Evolutionary conservation across 2,329 filamentous ascomycete species (phyloP).

Genomic region (Clarireedia hainanense): DNA sequence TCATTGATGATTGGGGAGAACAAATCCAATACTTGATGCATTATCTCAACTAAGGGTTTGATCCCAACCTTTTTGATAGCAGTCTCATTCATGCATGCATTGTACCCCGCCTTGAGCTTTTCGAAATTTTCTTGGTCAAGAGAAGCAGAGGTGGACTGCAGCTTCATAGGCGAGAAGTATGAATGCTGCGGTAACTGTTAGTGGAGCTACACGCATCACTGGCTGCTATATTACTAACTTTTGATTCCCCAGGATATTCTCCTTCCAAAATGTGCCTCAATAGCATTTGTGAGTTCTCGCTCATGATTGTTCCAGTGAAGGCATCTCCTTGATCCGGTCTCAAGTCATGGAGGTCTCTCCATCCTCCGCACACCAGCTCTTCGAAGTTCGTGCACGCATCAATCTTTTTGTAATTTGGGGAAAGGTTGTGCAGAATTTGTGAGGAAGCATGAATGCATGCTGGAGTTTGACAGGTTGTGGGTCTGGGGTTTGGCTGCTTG

Average conservation of each 20-base stretch:
- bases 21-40: conserved; percentile 42
- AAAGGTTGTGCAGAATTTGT: conserved; percentile 53
- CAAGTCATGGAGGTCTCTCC: conserved; percentile 55
- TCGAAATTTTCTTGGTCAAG: conserved; percentile 55
- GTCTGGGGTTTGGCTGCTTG: conserved; percentile 10
- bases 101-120: conserved; percentile 56
- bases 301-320: conserved; percentile 54
- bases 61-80: conserved; percentile 46
- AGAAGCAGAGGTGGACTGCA: conserved; percentile 32
- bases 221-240: conserved; percentile 23
- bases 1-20: conserved; percentile 31
- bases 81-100: conserved; percentile 57
- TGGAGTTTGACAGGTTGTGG: conserved; percentile 44
- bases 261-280: conserved; percentile 58
- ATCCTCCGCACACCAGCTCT: conserved; percentile 59
- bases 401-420: conserved; percentile 52
- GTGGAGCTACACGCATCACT: background rate
- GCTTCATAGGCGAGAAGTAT: conserved; percentile 38
- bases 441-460: conserved; percentile 57
- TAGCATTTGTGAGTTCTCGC: conserved; percentile 48
- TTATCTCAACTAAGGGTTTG: conserved; percentile 46
- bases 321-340: conserved; percentile 53
- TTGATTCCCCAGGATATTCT: conserved; percentile 38
- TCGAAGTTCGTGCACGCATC: conserved; percentile 66
- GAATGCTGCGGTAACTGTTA: conserved; percentile 35